Percentiles rank a stretch among this genome's conserved stretches.
Conservation (phyloP, 768 basidiomycete species). For the Imleria badia region DNA sequence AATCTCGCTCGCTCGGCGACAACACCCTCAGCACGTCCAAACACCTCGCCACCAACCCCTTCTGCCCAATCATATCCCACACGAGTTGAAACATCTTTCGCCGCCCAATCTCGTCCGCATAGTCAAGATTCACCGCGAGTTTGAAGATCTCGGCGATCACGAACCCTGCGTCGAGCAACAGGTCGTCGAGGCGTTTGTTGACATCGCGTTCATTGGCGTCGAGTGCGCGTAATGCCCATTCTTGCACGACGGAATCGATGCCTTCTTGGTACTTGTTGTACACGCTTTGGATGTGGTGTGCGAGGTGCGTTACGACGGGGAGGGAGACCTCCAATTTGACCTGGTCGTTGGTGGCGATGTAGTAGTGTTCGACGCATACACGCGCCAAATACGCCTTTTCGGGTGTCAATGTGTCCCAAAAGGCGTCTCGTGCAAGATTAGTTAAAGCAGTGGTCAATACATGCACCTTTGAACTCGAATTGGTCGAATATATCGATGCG, state of each 20-base stretch:
- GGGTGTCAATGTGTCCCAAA: background rate
- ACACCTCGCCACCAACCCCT: too few relatives aligned
- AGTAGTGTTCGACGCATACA: conserved; percentile 84
- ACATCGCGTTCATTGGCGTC: too few relatives aligned
- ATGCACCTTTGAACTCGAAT: conserved; percentile 68
- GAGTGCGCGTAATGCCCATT: too few relatives aligned
- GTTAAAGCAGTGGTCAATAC: background rate
- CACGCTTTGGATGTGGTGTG: too few relatives aligned
- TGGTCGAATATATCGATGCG: conserved; percentile 64
- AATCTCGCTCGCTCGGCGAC: too few relatives aligned
- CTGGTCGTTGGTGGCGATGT: conserved; percentile 56
- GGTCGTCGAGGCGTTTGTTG: conserved; percentile 43
- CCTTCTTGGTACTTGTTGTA: too few relatives aligned
- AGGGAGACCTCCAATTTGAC: conserved; percentile 64
- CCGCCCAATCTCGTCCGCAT: conserved; percentile 44
- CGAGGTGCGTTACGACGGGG: conserved; percentile 83
- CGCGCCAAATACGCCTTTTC: too few relatives aligned
- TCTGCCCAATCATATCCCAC: too few relatives aligned
- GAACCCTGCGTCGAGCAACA: conserved; percentile 43
- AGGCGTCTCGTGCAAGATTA: background rate
- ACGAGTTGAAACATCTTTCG: too few relatives aligned
- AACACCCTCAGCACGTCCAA: too few relatives aligned
- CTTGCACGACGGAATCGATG: too few relatives aligned
- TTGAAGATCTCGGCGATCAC: conserved; percentile 80
- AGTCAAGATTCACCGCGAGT: conserved; percentile 80